Base-by-base conservation (phyloP, 768 basidiomycete species). In the Agaricus blazei region DNA sequence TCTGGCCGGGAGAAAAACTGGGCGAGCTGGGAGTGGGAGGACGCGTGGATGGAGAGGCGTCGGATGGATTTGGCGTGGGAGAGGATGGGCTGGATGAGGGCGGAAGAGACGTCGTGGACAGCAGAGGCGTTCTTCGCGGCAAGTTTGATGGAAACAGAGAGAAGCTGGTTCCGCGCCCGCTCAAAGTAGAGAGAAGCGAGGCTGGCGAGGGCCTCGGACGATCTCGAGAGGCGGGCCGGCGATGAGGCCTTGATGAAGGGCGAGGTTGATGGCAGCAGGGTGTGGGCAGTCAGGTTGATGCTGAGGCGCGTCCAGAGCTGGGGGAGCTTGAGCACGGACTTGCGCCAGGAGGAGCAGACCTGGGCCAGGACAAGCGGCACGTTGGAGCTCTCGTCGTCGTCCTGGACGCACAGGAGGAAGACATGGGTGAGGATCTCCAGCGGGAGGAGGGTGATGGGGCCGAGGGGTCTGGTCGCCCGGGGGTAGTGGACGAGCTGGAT, bases 321-420 rank as follows among this genome's bases (percentile, higher is more conserved):
- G 14, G 54, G 54, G 15, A 55, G 41, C 12, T 40, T 28, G 23
- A 55, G 47, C 8, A 40, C 47, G 2, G 26, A n/a, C 49, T 36
- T 55, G 19, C 54, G 29, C 54, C 54, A 55, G 23, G 54, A 55
- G 26, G 54, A 48, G 34, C 54, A 55, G n/a, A 55, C 54, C 27
- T 55, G 54, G 4, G 47, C 38, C n/a, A 55, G 26, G 4, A 55
- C 38, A 6, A 49, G 47, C n/a, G 47, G 40, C 9, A 36, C n/a
- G 15, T 38, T 26, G 4, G 42, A 3, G 23, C 28, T 34, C 2
- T 12, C 40, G 23, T 23, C n/a, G 11, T 36, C 45, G 9, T 47
- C 44, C 15, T 19, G 34, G 12, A 49, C 47, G 26, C 28, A 55
- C 23, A 12, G 44, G 41, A 48, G 53, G 19, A 55, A 55, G 29